phyloP scores from a whole-genome alignment of 768 basidiomycete genomes.

The Clitopilus hobsonii region DNA sequence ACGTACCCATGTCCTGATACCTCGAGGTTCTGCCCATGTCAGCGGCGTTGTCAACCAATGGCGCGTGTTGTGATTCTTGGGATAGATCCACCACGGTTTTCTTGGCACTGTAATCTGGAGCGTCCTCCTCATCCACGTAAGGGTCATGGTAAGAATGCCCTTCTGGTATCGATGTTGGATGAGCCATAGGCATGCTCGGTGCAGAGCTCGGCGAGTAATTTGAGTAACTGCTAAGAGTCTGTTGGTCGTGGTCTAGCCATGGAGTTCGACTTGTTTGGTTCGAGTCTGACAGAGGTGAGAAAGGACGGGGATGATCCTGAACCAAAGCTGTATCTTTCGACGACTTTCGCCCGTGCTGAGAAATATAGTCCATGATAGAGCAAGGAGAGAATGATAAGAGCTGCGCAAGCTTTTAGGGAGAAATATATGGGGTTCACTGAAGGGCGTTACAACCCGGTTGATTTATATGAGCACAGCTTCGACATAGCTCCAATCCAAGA shows the following conservation, averaged over 20 bases:
- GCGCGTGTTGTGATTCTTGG: constrained; percentile 27
- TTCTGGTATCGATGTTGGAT: background rate
- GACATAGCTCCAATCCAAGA: background rate
- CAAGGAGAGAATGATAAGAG: background rate
- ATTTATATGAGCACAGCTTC: background rate
- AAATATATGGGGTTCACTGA: background rate
- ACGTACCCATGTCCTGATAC: constrained; percentile 54
- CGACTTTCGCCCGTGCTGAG: background rate
- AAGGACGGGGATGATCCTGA: background rate
- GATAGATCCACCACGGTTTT: constrained; percentile 3
- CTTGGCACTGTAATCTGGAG: background rate
- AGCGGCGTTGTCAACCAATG: constrained; percentile 45
- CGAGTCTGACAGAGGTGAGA: background rate
- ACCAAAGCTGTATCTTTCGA: background rate
- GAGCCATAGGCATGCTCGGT: background rate
- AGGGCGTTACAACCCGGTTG: background rate
- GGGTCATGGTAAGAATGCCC: background rate
- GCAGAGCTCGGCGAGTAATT: background rate
- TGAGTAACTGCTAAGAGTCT: background rate
- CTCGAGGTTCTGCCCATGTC: constrained; percentile 30
- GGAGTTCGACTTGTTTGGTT: background rate
- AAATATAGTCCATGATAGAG: background rate
- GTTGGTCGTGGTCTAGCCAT: background rate
- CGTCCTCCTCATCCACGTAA: constrained; percentile 23
- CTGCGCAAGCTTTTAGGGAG: background rate